Base-by-base conservation (phyloP, 2,329 filamentous ascomycete genomes). In the Trichoderma semiorbis region DNA sequence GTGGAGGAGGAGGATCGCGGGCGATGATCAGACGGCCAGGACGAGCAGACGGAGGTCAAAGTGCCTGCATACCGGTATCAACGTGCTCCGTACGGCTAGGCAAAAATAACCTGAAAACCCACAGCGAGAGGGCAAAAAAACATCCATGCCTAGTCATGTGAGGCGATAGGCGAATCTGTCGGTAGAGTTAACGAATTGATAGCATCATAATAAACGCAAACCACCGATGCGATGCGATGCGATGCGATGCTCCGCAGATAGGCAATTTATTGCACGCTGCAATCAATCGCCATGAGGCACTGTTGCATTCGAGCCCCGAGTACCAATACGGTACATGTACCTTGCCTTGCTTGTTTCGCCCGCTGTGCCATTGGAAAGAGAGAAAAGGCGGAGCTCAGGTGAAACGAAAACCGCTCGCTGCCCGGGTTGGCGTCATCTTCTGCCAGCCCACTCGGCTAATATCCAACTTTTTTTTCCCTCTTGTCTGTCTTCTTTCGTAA, bases 211-310 rank as follows among this genome's bases (percentile, higher is more conserved):
- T 16, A 36, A 14, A 34, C 30, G 62, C 8, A 58, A 28, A 14
- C 32, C 10, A 32, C 32, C 36, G 16, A 39, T 39, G 36, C 36
- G 47, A 66, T 66, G 66, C 36, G 16, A 39, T 39, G 36, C 36
- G 47, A 66, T 66, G 66, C 57, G 50, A 67, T 67, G 66, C 57
- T 62, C 57, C 39, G 57, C 39, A 62, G 66, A 53, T 62, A 60
- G 57, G 57, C 39, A 69, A 50, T 47, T 36, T 34, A 61, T 50
- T 62, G 65, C 34, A 34, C 32, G 32, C 28, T 61, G 55, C 55
- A 47, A 34, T 69, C 28, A 61, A 69, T 24, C 18, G 66, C 66
- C 66, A 69, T 69, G 66, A 69, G 66, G 66, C 55, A 61, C 55
- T 21, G 66, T 61, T 32, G 66, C 66, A 69, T 61, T 32, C 28